A percentile compares a stretch with the other conserved stretches of the same genome.
These are phyloP conservation scores for Pestalotiopsis sp. DNA, from an alignment of 2,329 filamentous ascomycete species.

Conservation along the genomic window DNA sequence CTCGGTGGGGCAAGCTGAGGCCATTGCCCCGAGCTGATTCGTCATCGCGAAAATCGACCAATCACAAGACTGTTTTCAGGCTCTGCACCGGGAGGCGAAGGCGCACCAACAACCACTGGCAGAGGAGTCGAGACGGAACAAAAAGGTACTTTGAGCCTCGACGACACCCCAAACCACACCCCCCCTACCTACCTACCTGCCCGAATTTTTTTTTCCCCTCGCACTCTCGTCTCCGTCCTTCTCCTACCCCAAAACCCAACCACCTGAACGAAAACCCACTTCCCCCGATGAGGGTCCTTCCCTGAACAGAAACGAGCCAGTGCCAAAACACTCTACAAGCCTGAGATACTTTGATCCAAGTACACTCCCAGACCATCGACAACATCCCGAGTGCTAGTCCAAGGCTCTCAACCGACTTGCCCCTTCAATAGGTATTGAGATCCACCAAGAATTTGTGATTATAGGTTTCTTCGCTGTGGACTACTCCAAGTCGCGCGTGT, in stretches of 20 bases:
- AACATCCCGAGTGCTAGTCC: slow-evolving; percentile 19
- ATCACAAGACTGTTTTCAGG: too few relatives aligned
- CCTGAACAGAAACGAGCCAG: slow-evolving; percentile 21
- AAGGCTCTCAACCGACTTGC: slow-evolving; percentile 17
- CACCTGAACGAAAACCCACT: neutral
- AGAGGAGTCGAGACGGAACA: neutral
- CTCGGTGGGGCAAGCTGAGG: neutral
- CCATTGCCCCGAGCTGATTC: neutral
- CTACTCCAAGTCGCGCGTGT: neutral
- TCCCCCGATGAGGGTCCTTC: slow-evolving; percentile 10
- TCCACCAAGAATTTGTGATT: neutral
- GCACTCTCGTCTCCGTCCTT: neutral
- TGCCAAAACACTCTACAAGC: slow-evolving; percentile 40
- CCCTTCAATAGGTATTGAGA: slow-evolving; percentile 17
- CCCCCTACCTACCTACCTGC: slow-evolving; percentile 3
- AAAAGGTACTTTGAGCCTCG: slow-evolving; percentile 6
- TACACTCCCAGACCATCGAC: slow-evolving; percentile 31
- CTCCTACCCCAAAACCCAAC: neutral
- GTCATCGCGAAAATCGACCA: neutral
- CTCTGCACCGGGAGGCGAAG: neutral
- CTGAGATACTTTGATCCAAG: slow-evolving; percentile 44
- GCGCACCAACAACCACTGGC: neutral
- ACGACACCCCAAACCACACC: neutral
- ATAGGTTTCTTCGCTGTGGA: neutral
- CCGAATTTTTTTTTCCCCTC: neutral